phyloP scores from a whole-genome alignment of 2,329 filamentous ascomycete genomes.

The Blumeria hordei region DNA sequence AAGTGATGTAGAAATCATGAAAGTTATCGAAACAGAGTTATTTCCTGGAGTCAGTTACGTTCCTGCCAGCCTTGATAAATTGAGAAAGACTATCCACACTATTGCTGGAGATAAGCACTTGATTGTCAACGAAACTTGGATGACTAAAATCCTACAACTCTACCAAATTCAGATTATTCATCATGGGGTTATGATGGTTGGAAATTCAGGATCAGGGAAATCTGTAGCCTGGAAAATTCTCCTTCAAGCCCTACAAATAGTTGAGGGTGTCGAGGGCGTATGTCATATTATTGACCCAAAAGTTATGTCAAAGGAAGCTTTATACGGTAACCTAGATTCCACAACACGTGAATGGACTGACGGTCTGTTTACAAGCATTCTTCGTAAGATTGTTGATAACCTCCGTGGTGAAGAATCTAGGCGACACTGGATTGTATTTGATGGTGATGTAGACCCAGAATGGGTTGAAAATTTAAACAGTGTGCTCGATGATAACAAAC shows the following conservation, averaged over 20 bases:
- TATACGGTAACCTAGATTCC: constrained; percentile 88
- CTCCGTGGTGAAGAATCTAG: constrained; percentile 90
- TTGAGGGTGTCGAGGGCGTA: constrained; percentile 80
- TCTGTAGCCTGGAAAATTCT: constrained; percentile 86
- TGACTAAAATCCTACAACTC: constrained; percentile 88
- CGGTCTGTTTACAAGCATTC: constrained; percentile 87
- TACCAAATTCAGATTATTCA: constrained; percentile 97
- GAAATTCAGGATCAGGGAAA: constrained; percentile 91
- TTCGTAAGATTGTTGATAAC: constrained; percentile 97
- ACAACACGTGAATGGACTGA: constrained; percentile 98
- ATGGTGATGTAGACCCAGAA: constrained; percentile 95
- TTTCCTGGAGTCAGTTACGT: constrained; percentile 90
- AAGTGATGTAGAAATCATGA: constrained; percentile 73
- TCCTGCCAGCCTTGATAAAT: constrained; percentile 57
- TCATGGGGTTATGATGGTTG: constrained; percentile 99
- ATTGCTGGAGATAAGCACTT: constrained; percentile 69
- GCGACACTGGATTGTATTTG: constrained; percentile 97
- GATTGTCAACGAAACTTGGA: constrained; percentile 83
- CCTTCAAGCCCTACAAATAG: constrained; percentile 69
- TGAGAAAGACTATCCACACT: constrained; percentile 59
- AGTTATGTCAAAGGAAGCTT: constrained; percentile 96
- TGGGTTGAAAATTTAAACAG: constrained; percentile 99
- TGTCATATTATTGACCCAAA: constrained; percentile 97
- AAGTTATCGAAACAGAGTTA: constrained; percentile 54
- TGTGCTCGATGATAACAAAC: constrained; percentile 96